Conservation (phyloP, 202 grass and related monocot species). For the Schoenoplectus triqueter region DNA sequence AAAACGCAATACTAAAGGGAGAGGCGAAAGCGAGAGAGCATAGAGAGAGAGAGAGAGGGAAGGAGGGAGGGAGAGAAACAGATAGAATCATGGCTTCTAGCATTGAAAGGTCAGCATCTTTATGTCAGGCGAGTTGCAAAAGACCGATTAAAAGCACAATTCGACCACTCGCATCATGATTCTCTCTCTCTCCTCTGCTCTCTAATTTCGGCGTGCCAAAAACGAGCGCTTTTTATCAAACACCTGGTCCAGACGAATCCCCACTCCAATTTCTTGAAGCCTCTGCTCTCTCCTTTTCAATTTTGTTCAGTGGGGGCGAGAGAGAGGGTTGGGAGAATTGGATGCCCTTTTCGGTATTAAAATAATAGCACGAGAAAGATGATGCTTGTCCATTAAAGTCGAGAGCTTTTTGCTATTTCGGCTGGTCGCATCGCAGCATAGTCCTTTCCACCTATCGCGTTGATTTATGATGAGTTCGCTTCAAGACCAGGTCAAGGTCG, state of each 20-base stretch:
- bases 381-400: conserved; percentile 19
- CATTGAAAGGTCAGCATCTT: conserved; percentile 90
- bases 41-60: not conserved
- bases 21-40: conserved; percentile 18
- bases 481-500: conserved; percentile 59
- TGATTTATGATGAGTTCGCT: conserved; percentile 49
- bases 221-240: conserved; percentile 46
- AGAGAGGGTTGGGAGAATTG: not conserved
- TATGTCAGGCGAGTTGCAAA: conserved; percentile 49
- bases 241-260: conserved; percentile 48
- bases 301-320: not conserved
- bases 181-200: conserved; percentile 14
- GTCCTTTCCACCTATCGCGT: not conserved
- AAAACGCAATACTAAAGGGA: conserved; percentile 20
- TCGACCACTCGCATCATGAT: conserved; percentile 18
- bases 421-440: not conserved
- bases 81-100: conserved; percentile 69
- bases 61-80: conserved; percentile 15
- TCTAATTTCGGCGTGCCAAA: conserved; percentile 39
- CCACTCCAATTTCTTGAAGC: conserved; percentile 40
- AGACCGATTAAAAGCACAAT: conserved; percentile 38
- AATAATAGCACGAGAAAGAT: conserved; percentile 20
- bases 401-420: not conserved
- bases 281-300: not conserved
- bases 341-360: conserved; percentile 23